phyloP scores from a whole-genome alignment of 1,139 yeast species.

The Blastobotrys elegans region DNA sequence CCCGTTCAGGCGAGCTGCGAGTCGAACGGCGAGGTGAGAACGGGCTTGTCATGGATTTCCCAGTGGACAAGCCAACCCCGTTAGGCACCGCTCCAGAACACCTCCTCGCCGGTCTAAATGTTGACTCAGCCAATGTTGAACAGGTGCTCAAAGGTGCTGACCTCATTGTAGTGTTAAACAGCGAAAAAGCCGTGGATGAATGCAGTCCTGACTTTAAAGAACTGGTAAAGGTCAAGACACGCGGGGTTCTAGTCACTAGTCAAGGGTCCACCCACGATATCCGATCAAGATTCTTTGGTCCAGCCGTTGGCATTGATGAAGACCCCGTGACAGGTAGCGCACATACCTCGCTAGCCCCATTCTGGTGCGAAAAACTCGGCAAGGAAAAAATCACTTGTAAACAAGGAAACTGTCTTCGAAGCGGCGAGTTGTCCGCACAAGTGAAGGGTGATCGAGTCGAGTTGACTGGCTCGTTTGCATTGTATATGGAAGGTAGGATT shows the following conservation, averaged over 20 bases:
- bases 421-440: slow-evolving; percentile 34
- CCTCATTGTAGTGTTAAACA: slow-evolving; percentile 1
- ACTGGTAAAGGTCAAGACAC: not conserved
- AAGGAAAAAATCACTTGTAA: not conserved
- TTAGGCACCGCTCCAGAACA: not conserved
- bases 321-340: slow-evolving; percentile 11
- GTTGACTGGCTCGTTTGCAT: not conserved
- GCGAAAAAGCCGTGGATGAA: not conserved
- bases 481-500: slow-evolving; percentile 4
- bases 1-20: not conserved
- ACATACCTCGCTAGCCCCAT: slow-evolving; percentile 7
- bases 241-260: slow-evolving; percentile 4
- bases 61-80: not conserved
- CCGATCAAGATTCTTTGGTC: slow-evolving; percentile 6
- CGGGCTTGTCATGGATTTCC: slow-evolving; percentile 6
- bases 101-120: not conserved
- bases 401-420: slow-evolving; percentile 4
- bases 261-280: not conserved
- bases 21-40: not conserved
- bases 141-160: slow-evolving; percentile 1
- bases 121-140: not conserved
- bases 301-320: slow-evolving; percentile 6
- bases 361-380: slow-evolving; percentile 3
- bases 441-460: slow-evolving; percentile 4
- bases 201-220: not conserved